These are phyloP conservation scores for Dacryopinax primogenitus DNA, from an alignment of 768 basidiomycete species.

Conservation along the genomic window DNA sequence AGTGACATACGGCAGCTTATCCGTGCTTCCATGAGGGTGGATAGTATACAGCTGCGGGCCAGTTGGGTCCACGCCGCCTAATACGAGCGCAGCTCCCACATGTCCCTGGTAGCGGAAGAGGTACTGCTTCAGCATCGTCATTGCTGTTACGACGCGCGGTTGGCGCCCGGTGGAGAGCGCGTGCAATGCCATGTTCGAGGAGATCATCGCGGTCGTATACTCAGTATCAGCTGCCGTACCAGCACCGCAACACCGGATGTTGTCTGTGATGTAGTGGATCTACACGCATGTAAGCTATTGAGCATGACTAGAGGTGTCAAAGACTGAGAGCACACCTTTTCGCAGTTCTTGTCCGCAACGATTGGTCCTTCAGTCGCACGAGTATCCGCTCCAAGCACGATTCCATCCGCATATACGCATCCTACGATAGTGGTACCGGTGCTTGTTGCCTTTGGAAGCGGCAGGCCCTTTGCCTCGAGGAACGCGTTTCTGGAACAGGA, in stretches of 20 bases:
- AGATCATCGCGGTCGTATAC: constrained; percentile 86
- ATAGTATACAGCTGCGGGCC: constrained; percentile 94
- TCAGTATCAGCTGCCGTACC: constrained; percentile 99
- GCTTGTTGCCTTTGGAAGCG: constrained; percentile 71
- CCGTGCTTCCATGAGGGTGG: constrained; percentile 91
- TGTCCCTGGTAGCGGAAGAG: constrained; percentile 90
- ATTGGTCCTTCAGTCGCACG: constrained; percentile 89
- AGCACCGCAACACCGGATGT: constrained; percentile 94
- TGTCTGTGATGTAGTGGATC: constrained; percentile 96
- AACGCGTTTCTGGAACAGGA: constrained; percentile 46
- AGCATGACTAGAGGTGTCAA: not conserved
- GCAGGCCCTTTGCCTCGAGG: constrained; percentile 54
- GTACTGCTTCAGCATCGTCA: constrained; percentile 98
- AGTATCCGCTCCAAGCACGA: constrained; percentile 92
- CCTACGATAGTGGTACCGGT: constrained; percentile 98
- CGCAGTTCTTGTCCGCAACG: constrained; percentile 98
- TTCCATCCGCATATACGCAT: constrained; percentile 80
- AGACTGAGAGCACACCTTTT: constrained; percentile 55
- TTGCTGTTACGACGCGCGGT: constrained; percentile 89
- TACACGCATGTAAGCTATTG: constrained; percentile 23
- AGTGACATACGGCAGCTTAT: constrained; percentile 96
- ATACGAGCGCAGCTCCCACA: constrained; percentile 86
- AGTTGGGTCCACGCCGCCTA: constrained; percentile 90
- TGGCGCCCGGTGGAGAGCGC: constrained; percentile 79
- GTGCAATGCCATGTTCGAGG: constrained; percentile 91